These are phyloP conservation scores for Syzygium syzygioides DNA, from an alignment of 441 rosid species.

Conservation along the genomic window DNA sequence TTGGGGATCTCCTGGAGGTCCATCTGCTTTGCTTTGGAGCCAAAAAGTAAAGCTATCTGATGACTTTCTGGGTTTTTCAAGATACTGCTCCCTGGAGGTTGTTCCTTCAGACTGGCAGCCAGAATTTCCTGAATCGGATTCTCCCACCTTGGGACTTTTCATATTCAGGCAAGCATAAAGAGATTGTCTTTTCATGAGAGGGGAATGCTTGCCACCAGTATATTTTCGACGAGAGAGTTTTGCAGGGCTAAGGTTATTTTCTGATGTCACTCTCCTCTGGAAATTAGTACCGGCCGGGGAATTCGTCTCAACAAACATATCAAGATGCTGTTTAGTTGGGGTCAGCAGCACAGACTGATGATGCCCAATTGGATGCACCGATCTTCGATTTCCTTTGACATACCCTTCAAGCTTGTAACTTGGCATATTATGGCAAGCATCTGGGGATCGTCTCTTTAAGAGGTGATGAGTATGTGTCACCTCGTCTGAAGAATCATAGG, in stretches of 20 bases:
- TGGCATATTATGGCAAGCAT: background rate
- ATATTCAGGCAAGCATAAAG: background rate
- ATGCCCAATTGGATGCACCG: background rate
- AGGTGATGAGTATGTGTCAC: background rate
- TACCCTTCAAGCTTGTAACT: background rate
- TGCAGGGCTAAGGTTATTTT: background rate
- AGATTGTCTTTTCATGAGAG: background rate
- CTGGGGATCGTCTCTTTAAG: background rate
- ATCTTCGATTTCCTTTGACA: background rate
- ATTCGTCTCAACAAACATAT: background rate
- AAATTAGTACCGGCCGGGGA: background rate
- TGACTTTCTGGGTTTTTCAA: background rate
- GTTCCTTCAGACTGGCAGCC: background rate
- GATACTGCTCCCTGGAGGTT: background rate
- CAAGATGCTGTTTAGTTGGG: background rate
- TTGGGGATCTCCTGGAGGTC: background rate
- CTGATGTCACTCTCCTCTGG: background rate
- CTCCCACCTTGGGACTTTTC: background rate
- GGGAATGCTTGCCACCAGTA: background rate
- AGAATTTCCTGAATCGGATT: background rate
- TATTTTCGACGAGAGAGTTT: background rate
- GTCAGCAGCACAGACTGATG: background rate
- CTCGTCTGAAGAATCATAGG: background rate
- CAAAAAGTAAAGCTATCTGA: background rate
- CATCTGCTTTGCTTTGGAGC: background rate